Percentiles rank a stretch among this genome's conserved stretches.
Conservation (phyloP, 2,329 filamentous ascomycete genomes). For the Colletotrichum tofieldiae region DNA sequence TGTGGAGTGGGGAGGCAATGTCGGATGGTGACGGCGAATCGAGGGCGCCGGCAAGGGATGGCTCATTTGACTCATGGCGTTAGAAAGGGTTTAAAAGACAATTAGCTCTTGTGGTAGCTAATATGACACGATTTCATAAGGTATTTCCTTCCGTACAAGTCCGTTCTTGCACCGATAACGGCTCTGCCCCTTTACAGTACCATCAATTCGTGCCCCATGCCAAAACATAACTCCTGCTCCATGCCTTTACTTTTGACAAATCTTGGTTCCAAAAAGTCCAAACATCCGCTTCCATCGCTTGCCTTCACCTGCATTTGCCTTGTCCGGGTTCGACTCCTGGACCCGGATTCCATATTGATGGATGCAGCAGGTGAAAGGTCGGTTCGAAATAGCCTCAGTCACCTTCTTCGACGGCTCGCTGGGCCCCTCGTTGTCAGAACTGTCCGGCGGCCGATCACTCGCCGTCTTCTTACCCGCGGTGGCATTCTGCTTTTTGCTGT, state of each 20-base stretch:
- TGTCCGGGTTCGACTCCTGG: constrained; percentile 55
- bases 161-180: not conserved
- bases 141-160: not conserved
- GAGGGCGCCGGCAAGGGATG: constrained; percentile 14
- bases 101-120: constrained; percentile 33
- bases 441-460: constrained; percentile 54
- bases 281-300: constrained; percentile 75
- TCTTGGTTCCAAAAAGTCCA: constrained; percentile 76
- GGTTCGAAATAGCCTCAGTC: constrained; percentile 62
- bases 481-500: constrained; percentile 46
- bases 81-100: constrained; percentile 31
- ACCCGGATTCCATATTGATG: constrained; percentile 77
- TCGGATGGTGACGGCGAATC: constrained; percentile 23
- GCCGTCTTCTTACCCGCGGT: constrained; percentile 21
- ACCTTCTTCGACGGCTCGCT: not conserved
- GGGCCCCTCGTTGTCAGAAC: constrained; percentile 54
- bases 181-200: not conserved
- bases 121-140: constrained; percentile 23
- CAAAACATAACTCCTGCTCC: not conserved
- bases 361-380: constrained; percentile 79
- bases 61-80: constrained; percentile 35
- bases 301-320: constrained; percentile 62
- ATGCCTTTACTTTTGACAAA: constrained; percentile 50
- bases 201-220: not conserved
- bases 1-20: constrained; percentile 7